A percentile compares a stretch with the other conserved stretches of the same genome.
Evolutionary conservation across 2,329 filamentous ascomycete species (phyloP).

Genomic region (Orbilia brochopaga): DNA sequence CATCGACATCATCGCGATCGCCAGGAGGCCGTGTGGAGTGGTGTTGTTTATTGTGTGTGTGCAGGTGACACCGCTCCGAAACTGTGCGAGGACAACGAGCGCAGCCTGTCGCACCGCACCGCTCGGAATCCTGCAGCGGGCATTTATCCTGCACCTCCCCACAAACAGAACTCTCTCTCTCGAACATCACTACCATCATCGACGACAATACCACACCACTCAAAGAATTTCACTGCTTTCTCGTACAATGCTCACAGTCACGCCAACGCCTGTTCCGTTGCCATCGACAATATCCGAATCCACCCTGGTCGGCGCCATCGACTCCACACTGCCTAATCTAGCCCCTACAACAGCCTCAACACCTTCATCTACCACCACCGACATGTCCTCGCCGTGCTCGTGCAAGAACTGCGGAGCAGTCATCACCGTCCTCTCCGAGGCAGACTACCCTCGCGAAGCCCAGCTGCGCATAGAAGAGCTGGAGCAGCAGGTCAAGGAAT

Average conservation of each 20-base stretch:
- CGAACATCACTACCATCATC: not conserved
- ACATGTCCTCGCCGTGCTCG: conserved; percentile 18
- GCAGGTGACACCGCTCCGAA: conserved; percentile 6
- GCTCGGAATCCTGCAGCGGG: not conserved
- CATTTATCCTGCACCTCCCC: not conserved
- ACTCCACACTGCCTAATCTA: conserved; percentile 6
- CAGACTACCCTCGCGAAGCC: conserved; percentile 61
- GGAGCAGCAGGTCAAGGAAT: conserved; percentile 71
- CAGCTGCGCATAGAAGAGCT: conserved; percentile 71
- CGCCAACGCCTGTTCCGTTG: not conserved
- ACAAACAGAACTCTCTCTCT: too few species aligned
- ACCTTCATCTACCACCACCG: conserved; percentile 1
- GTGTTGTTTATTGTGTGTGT: conserved; percentile 5
- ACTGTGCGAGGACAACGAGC: not conserved
- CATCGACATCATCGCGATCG: not conserved
- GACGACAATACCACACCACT: not conserved
- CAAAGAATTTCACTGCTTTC: not conserved
- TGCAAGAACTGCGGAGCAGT: conserved; percentile 55
- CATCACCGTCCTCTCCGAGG: conserved; percentile 50
- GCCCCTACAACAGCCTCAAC: conserved; percentile 8
- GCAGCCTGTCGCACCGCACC: not conserved
- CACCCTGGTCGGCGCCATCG: conserved; percentile 5
- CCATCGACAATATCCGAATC: not conserved
- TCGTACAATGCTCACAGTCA: conserved; percentile 5
- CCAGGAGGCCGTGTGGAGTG: not conserved